Percentiles rank a stretch among this genome's conserved stretches.
phyloP scores from a whole-genome alignment of 2,329 filamentous ascomycete genomes.

The Cadophora gregata region DNA sequence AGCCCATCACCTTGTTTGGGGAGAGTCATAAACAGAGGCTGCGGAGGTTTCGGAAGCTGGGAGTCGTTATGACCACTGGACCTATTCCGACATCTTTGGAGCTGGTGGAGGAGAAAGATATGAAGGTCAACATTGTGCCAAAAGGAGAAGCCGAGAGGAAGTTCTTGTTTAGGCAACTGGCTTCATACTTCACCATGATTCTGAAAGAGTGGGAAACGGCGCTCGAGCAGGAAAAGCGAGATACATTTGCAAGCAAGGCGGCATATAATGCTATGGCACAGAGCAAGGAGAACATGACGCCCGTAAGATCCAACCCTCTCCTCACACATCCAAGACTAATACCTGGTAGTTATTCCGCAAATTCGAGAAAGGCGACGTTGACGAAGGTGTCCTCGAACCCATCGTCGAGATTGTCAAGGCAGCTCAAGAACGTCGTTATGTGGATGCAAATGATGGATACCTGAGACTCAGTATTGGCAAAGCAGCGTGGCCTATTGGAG shows the following conservation, averaged over 20 bases:
- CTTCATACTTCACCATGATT: conserved; percentile 97
- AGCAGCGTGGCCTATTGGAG: conserved; percentile 97
- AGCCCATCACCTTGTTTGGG: conserved; percentile 80
- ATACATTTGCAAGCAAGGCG: conserved; percentile 79
- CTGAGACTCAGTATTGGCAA: conserved; percentile 92
- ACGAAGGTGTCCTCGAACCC: conserved; percentile 79
- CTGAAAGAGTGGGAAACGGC: conserved; percentile 84
- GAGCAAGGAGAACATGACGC: conserved; percentile 85
- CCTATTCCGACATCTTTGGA: conserved; percentile 87
- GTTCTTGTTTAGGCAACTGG: conserved; percentile 85
- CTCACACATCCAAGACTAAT: conserved; percentile 24
- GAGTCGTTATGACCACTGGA: conserved; percentile 67
- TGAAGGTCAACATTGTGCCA: conserved; percentile 75
- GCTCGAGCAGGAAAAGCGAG: conserved; percentile 67
- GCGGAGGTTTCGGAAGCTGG: conserved; percentile 71
- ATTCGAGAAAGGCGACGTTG: conserved; percentile 81
- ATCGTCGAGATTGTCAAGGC: conserved; percentile 91
- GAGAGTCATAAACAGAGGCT: conserved; percentile 75
- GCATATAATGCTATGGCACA: conserved; percentile 87
- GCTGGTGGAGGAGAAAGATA: conserved; percentile 82
- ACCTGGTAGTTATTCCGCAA: conserved; percentile 75
- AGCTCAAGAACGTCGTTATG: conserved; percentile 88
- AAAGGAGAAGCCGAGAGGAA: conserved; percentile 68
- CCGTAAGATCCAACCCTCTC: conserved; percentile 53
- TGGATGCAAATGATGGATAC: conserved; percentile 96